Evolutionary conservation across 2,329 filamentous ascomycete species (phyloP).

Genomic region (Anthostomella pinea): DNA sequence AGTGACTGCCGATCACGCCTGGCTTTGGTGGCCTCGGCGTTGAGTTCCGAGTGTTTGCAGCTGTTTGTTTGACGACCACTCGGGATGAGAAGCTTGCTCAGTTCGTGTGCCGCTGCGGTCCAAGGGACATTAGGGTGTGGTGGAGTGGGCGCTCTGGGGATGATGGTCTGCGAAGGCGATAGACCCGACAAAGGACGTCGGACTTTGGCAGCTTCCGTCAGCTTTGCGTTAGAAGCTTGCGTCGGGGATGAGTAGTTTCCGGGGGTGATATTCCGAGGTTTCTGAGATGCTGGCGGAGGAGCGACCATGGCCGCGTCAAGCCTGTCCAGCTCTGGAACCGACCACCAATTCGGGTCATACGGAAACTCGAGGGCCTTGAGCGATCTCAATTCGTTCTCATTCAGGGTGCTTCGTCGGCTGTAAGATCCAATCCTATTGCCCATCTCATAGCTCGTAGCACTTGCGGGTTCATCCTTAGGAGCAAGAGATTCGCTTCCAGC

Average conservation of each 20-base stretch:
- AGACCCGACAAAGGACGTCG: constrained; percentile 61
- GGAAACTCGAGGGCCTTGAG: constrained; percentile 35
- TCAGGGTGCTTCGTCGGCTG: constrained; percentile 32
- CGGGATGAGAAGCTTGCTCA: constrained; percentile 81
- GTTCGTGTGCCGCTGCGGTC: constrained; percentile 77
- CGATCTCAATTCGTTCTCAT: constrained; percentile 26
- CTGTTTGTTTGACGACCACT: constrained; percentile 71
- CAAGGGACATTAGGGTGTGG: constrained; percentile 82
- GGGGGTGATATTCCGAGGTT: constrained; percentile 52
- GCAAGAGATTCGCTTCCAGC: constrained; percentile 50
- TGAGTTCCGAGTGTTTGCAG: constrained; percentile 74
- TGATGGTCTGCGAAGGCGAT: constrained; percentile 34
- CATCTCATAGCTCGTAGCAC: constrained; percentile 58
- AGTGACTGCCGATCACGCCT: constrained; percentile 63
- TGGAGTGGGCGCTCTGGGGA: constrained; percentile 53
- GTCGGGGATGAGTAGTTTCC: constrained; percentile 86
- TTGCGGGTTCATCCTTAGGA: constrained; percentile 36
- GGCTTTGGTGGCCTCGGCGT: constrained; percentile 61
- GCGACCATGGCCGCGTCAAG: constrained; percentile 60
- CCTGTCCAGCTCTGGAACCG: constrained; percentile 60
- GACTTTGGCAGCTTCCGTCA: constrained; percentile 64
- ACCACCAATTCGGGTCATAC: constrained; percentile 74
- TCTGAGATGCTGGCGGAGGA: constrained; percentile 49
- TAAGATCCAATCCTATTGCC: constrained; percentile 47
- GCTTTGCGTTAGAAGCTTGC: constrained; percentile 80